These are phyloP conservation scores for Tillandsia leiboldiana DNA, from an alignment of 176 grass and related monocot species.

Conservation along the genomic window DNA sequence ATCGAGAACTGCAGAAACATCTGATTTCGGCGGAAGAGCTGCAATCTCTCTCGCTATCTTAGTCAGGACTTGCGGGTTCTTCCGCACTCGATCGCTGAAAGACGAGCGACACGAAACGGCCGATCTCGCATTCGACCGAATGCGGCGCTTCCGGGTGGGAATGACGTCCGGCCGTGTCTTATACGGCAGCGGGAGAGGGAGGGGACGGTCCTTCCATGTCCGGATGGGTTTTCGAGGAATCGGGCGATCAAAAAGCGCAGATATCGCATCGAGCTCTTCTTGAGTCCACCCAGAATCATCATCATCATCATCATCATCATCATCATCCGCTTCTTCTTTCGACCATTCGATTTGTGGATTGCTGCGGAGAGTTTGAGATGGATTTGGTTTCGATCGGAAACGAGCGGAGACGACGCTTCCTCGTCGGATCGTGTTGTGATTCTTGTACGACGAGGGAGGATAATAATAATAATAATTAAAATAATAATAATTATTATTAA, in stretches of 20 bases:
- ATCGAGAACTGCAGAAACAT: conserved; percentile 50
- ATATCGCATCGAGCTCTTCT: conserved; percentile 66
- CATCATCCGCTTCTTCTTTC: not conserved
- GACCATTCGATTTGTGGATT: no score
- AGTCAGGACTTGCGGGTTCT: conserved; percentile 51
- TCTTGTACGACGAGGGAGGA: no score
- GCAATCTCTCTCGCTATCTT: conserved; percentile 59
- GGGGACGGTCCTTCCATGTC: conserved; percentile 23
- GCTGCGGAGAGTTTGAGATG: no score
- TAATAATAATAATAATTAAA: no score
- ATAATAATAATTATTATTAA: no score
- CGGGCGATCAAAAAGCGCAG: conserved; percentile 65
- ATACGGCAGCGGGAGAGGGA: conserved; percentile 42
- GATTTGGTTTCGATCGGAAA: no score
- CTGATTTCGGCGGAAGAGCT: conserved; percentile 17
- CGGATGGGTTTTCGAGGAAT: conserved; percentile 31
- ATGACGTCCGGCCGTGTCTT: conserved; percentile 24
- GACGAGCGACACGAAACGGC: conserved; percentile 25
- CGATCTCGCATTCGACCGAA: conserved; percentile 28
- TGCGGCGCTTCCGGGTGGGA: conserved; percentile 41
- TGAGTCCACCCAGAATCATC: conserved; percentile 38
- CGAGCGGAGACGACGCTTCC: no score
- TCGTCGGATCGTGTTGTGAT: no score
- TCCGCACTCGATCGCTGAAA: conserved; percentile 49
- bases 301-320: not conserved